phyloP scores from a whole-genome alignment of 208 protist species.

The Novymonas esmeraldas region DNA sequence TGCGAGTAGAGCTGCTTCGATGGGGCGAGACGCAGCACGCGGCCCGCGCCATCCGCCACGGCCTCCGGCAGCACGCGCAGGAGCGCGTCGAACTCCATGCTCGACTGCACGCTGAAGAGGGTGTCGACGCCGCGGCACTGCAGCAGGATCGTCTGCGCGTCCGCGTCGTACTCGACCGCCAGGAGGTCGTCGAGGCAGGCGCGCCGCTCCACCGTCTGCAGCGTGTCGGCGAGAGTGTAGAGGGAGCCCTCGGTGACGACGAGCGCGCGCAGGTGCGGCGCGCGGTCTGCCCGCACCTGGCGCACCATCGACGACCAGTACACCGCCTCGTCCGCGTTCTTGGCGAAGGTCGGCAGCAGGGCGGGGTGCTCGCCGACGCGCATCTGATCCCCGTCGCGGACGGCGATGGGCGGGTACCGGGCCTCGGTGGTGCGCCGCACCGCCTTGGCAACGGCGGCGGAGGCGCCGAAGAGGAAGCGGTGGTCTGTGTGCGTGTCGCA shows the following conservation, averaged over 20 bases:
- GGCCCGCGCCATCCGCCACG: slow-evolving; percentile 27
- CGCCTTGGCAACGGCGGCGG: slow-evolving; percentile 33
- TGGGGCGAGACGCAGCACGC: slow-evolving; percentile 24
- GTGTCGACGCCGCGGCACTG: slow-evolving; percentile 48
- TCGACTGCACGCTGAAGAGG: slow-evolving; percentile 55
- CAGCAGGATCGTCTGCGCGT: slow-evolving; percentile 54
- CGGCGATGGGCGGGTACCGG: slow-evolving; percentile 34
- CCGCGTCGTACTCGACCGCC: slow-evolving; percentile 46
- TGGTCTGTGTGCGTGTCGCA: slow-evolving; percentile 30
- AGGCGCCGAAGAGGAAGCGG: slow-evolving; percentile 47
- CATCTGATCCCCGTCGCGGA: slow-evolving; percentile 21
- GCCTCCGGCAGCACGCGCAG: slow-evolving; percentile 25
- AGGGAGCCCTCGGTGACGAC: slow-evolving; percentile 61
- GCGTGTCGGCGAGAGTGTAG: slow-evolving; percentile 41
- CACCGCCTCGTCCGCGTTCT: slow-evolving; percentile 48
- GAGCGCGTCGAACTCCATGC: slow-evolving; percentile 49
- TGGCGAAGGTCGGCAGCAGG: slow-evolving; percentile 43
- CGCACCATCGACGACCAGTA: slow-evolving; percentile 62
- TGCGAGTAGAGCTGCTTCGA: slow-evolving; percentile 66
- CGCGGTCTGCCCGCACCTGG: slow-evolving; percentile 34
- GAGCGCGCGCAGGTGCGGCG: slow-evolving; percentile 35
- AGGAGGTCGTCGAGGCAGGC: slow-evolving; percentile 38
- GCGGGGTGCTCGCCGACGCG: slow-evolving; percentile 18
- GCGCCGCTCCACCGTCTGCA: slow-evolving; percentile 42
- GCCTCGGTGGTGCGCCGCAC: slow-evolving; percentile 52